Evolutionary conservation across 768 basidiomycete genomes (phyloP).

Genomic region (Pisolithus marmoratus): DNA sequence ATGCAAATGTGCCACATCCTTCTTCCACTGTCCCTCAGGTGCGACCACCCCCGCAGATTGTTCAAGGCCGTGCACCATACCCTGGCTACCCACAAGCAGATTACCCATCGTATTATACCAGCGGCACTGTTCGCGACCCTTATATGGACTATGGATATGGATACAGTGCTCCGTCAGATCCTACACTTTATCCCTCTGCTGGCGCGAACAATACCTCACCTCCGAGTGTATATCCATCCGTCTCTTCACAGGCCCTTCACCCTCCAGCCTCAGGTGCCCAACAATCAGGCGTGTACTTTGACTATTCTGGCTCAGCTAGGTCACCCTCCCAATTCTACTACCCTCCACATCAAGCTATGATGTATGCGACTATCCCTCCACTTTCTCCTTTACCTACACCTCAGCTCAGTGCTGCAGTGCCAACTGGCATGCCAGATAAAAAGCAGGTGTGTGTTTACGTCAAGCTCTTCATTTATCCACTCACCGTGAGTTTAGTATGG

Average conservation of each 20-base stretch:
- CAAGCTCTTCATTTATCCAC: constrained; percentile 3
- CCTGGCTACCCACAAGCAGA: constrained; percentile 49
- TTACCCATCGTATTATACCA: constrained; percentile 55
- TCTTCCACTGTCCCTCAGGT: constrained; percentile 30
- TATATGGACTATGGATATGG: constrained; percentile 54
- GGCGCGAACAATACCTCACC: constrained; percentile 40
- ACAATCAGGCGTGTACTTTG: constrained; percentile 54
- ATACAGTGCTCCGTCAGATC: constrained; percentile 46
- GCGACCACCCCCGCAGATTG: constrained; percentile 37
- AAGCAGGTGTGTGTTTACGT: constrained; percentile 45
- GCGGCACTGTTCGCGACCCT: constrained; percentile 42
- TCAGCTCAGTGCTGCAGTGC: constrained; percentile 37
- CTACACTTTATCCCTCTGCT: constrained; percentile 45
- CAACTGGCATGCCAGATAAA: constrained; percentile 43
- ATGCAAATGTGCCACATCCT: constrained; percentile 24
- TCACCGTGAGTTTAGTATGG: constrained; percentile 31
- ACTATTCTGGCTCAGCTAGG: constrained; percentile 44
- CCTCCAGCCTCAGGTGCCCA: constrained; percentile 37
- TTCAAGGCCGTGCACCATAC: constrained; percentile 43
- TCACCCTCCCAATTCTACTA: constrained; percentile 59
- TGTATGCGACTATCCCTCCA: constrained; percentile 49
- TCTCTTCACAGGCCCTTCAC: constrained; percentile 38
- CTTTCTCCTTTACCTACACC: constrained; percentile 51
- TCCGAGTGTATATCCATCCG: constrained; percentile 45
- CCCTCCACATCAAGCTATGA: constrained; percentile 49